These are phyloP conservation scores for Penicillium odoratum DNA, from an alignment of 495 filamentous ascomycete species.

Conservation along the genomic window DNA sequence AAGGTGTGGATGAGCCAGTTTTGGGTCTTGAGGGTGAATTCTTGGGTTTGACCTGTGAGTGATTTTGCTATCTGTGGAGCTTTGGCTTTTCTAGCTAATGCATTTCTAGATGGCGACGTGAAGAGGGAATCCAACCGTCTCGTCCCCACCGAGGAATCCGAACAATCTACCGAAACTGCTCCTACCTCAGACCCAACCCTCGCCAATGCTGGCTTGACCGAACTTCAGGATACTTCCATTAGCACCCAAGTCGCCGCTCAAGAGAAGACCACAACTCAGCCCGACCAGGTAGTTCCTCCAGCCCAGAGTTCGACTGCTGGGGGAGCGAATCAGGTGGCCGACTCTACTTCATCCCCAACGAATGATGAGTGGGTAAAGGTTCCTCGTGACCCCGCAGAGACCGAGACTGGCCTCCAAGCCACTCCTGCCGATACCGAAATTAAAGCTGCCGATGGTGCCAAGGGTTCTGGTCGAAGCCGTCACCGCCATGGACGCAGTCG, in stretches of 20 bases:
- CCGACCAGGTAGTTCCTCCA: conserved; percentile 42
- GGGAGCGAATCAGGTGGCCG: conserved; percentile 67
- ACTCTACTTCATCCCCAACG: conserved; percentile 51
- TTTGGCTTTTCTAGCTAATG: conserved; percentile 23
- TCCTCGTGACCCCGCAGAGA: conserved; percentile 71
- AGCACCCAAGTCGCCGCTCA: conserved; percentile 21
- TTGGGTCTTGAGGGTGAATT: conserved; percentile 60
- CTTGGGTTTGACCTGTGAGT: conserved; percentile 78
- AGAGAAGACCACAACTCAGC: conserved; percentile 22
- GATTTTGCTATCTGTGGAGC: neutral
- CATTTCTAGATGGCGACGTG: conserved; percentile 61
- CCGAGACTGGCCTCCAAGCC: conserved; percentile 64
- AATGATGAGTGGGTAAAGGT: conserved; percentile 78
- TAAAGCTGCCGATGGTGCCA: conserved; percentile 48
- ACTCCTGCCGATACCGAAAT: conserved; percentile 51
- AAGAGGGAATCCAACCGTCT: conserved; percentile 55
- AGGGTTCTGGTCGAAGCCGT: conserved; percentile 57
- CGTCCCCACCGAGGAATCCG: conserved; percentile 21
- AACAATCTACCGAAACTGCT: conserved; percentile 28
- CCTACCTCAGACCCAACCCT: conserved; percentile 72
- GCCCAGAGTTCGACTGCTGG: conserved; percentile 57
- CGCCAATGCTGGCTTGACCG: conserved; percentile 73
- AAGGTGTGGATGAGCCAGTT: conserved; percentile 74
- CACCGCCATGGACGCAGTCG: conserved; percentile 45
- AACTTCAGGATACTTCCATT: conserved; percentile 54